Evolutionary conservation across 2,329 filamentous ascomycete species (phyloP).

Genomic region (Pseudogymnoascus sp.): DNA sequence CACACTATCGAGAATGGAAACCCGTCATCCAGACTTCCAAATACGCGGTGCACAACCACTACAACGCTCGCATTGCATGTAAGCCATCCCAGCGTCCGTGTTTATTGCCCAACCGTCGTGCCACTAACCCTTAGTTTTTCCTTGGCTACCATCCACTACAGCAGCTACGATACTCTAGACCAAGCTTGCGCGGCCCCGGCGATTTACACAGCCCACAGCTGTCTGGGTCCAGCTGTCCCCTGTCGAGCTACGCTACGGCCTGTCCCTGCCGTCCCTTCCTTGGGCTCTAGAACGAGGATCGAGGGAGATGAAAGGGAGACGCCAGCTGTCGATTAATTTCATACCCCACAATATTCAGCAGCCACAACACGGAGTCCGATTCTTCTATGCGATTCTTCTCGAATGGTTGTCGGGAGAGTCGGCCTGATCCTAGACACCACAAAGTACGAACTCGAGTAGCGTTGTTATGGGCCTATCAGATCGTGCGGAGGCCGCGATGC

Average conservation of each 20-base stretch:
- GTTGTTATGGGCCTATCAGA: neutral
- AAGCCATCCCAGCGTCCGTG: neutral
- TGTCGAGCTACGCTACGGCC: neutral
- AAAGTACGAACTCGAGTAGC: neutral
- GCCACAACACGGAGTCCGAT: neutral
- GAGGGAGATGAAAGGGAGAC: slow-evolving; percentile 3
- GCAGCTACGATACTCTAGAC: slow-evolving; percentile 1
- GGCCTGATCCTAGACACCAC: neutral
- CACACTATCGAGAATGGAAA: neutral
- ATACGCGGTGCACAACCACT: neutral
- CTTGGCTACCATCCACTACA: slow-evolving; percentile 4
- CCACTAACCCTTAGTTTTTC: neutral
- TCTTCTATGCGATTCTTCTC: neutral
- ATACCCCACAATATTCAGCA: slow-evolving; percentile 4
- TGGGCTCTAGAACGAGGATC: neutral
- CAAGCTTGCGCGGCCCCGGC: neutral
- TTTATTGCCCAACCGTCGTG: neutral
- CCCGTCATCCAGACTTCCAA: neutral
- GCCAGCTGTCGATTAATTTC: neutral
- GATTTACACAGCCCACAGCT: neutral
- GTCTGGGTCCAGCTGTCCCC: neutral
- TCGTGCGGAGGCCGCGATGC: neutral
- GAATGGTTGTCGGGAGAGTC: neutral
- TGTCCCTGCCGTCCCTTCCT: neutral
- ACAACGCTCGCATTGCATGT: neutral